Base-by-base conservation (phyloP, 495 filamentous ascomycete genomes). In the Sordaria brevicollis region DNA sequence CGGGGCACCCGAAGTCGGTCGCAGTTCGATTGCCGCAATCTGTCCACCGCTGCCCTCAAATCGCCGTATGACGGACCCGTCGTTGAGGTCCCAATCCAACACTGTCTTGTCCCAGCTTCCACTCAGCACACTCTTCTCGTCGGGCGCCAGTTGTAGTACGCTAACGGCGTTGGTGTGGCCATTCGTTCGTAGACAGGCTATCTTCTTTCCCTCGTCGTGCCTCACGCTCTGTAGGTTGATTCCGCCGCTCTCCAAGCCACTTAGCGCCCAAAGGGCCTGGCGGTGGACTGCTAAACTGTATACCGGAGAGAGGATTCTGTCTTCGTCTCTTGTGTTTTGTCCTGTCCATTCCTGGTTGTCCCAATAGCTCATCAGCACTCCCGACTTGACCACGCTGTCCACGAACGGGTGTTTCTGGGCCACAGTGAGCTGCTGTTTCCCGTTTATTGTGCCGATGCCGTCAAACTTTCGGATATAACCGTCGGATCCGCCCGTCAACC, bases 371-470 rank as follows among this genome's bases (percentile, higher is more conserved):
- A 97, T 88, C 67, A 97, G 80, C 17, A 96, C 88, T 1, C 94
- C 95, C 13, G 93, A 93, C 78, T 97, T 98, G 41, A 92, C 91
- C 17, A 99, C 95, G 72, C 92, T 96, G 76, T 99, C 95, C 37
- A 99, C 95, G 73, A 98, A 99, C 0, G 96, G 95, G 80, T 99
- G 95, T 66, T 91, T 83, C 81, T 99, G 95, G 43, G 95, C 95
- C 8, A 99, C 95, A 0, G 95, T 99, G 73, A 99, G 82, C 78
- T 93, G 90, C 36, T 92, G 87, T 78, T 97, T 97, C 72, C 93
- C 93, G 78, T 99, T 99, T 71, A 93, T 93, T 9, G 95, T 97
- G 17, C 92, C 93, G 54, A 92, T 89, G 86, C 96, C 97, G 80
- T 99, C 94, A 81, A 92, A 98, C 74, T 96, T 97, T 38, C 95